Conservation (phyloP, 2,329 filamentous ascomycete genomes). For the Basipetospora chlamydospora region DNA sequence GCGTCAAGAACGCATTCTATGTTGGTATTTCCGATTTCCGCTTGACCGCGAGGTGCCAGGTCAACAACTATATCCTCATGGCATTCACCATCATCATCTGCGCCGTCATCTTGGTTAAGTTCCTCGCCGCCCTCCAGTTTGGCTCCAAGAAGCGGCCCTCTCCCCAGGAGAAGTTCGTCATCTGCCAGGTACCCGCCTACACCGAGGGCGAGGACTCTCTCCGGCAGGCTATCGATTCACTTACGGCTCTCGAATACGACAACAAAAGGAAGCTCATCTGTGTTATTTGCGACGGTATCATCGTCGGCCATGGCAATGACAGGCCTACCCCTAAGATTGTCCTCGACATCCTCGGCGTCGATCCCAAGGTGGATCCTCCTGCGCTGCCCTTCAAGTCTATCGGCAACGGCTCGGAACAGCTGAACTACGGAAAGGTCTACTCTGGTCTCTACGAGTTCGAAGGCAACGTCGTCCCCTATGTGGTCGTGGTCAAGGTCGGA, state of each 20-base stretch:
- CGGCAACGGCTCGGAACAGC: conserved; percentile 74
- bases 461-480: conserved; percentile 91
- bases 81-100: conserved; percentile 77
- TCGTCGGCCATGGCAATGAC: conserved; percentile 97
- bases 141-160: conserved; percentile 80
- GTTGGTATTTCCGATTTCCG: conserved; percentile 78
- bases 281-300: conserved; percentile 95
- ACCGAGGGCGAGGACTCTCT: conserved; percentile 95
- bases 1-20: conserved; percentile 73
- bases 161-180: conserved; percentile 96
- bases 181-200: conserved; percentile 94
- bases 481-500: conserved; percentile 92
- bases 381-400: conserved; percentile 90
- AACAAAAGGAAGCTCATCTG: conserved; percentile 94
- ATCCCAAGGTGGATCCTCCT: conserved; percentile 90
- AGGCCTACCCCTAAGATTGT: conserved; percentile 90
- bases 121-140: conserved; percentile 83
- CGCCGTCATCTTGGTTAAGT: conserved; percentile 70
- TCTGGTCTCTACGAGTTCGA: conserved; percentile 95
- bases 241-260: conserved; percentile 90
- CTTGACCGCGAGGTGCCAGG: conserved; percentile 56
- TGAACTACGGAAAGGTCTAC: conserved; percentile 98
- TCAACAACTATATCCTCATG: conserved; percentile 83
- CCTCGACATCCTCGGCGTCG: conserved; percentile 89
- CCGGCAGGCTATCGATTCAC: conserved; percentile 80